Percentiles rank a stretch among this genome's conserved stretches.
Evolutionary conservation across 116 monocot species (phyloP).

Genomic region (Zostera marina): DNA sequence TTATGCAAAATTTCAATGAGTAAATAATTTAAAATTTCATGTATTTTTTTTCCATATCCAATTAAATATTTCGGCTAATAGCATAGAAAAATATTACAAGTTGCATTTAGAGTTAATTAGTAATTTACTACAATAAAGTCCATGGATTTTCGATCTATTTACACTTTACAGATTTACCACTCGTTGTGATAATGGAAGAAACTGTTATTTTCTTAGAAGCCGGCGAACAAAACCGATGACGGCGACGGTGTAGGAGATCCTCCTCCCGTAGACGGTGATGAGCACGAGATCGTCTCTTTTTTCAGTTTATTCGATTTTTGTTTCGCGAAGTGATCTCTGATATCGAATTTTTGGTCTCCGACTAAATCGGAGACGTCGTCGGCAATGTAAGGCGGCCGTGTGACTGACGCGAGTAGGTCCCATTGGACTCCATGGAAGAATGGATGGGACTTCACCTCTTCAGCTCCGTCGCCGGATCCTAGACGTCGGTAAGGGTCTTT

Average conservation of each 20-base stretch:
- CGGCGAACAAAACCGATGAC: conserved; percentile 12
- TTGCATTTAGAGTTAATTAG: neutral
- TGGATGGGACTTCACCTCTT: conserved; percentile 57
- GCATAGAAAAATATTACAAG: neutral
- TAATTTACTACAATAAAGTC: neutral
- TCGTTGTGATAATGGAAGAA: neutral
- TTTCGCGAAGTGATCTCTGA: conserved; percentile 40
- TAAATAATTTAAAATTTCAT: no score
- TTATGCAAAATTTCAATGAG: no score
- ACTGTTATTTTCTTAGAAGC: conserved; percentile 4
- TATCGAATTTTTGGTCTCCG: conserved; percentile 18
- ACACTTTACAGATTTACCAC: conserved; percentile 4
- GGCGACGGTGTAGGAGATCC: conserved; percentile 2
- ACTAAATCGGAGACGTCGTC: conserved; percentile 20
- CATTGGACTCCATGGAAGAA: conserved; percentile 73
- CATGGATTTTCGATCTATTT: neutral
- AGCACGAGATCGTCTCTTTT: conserved; percentile 2
- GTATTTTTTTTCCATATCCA: neutral
- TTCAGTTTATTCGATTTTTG: conserved; percentile 2
- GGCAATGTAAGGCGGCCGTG: conserved; percentile 60
- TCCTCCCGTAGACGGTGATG: no score
- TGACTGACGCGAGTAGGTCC: conserved; percentile 46
- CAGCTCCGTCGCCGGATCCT: conserved; percentile 46
- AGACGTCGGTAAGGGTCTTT: conserved; percentile 53
- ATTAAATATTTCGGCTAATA: neutral